These are phyloP conservation scores for Solanum gandarillasii DNA, from an alignment of 257 asterid genomes.

Conservation along the genomic window DNA sequence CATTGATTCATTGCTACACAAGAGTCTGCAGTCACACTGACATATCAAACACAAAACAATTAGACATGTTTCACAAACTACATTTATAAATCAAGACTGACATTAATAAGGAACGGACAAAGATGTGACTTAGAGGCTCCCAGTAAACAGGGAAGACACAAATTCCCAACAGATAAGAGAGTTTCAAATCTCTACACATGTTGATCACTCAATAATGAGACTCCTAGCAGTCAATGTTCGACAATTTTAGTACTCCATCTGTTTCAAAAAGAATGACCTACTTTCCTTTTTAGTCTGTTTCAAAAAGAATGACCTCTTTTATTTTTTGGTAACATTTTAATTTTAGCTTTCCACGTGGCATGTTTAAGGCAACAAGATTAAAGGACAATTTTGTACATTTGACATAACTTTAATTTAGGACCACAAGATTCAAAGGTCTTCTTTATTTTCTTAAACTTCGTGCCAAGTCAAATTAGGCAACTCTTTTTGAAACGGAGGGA, in stretches of 20 bases:
- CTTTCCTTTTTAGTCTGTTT: too few species aligned
- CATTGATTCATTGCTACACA: constrained; percentile 87
- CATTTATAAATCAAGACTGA: neutral
- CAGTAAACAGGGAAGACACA: neutral
- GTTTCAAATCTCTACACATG: neutral
- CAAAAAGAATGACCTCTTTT: too few species aligned
- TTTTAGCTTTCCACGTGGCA: too few species aligned
- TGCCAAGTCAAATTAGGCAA: too few species aligned
- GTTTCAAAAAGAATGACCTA: too few species aligned
- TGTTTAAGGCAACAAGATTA: too few species aligned
- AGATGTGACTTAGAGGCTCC: neutral
- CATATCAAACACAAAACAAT: neutral
- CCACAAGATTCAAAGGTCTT: too few species aligned
- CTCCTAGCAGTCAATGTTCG: neutral
- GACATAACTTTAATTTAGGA: too few species aligned
- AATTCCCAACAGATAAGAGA: neutral
- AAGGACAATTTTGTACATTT: too few species aligned
- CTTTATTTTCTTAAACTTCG: too few species aligned
- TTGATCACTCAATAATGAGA: neutral
- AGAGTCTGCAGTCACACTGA: constrained; percentile 68
- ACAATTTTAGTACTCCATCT: neutral
- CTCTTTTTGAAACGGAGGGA: too few species aligned
- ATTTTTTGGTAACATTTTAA: too few species aligned
- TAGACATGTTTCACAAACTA: neutral
- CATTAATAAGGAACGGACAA: neutral